These are phyloP conservation scores for Aureobasidium sp. DNA, from an alignment of 2,329 filamentous ascomycete genomes.

Conservation along the genomic window DNA sequence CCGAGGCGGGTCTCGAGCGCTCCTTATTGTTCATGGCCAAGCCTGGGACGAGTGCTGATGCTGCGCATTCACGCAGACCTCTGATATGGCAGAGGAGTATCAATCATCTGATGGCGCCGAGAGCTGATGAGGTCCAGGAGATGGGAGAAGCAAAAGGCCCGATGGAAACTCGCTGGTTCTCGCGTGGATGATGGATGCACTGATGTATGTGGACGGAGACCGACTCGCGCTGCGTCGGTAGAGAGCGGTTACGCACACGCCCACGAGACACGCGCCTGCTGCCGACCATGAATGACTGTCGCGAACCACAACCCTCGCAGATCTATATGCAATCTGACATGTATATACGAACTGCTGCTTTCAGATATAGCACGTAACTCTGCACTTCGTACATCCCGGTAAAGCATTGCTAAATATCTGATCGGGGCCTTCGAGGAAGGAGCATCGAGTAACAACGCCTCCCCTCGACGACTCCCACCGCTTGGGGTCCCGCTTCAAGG, in stretches of 20 bases:
- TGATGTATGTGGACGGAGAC: conserved; percentile 25
- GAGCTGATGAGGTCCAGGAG: background rate
- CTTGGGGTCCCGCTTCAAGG: background rate
- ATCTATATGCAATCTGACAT: background rate
- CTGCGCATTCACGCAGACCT: conserved; percentile 13
- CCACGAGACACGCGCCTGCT: background rate
- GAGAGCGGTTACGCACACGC: background rate
- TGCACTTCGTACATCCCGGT: background rate
- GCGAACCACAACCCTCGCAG: background rate
- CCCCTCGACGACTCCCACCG: background rate
- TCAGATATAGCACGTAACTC: background rate
- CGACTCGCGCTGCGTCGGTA: background rate
- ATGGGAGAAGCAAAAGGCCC: background rate
- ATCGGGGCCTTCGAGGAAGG: background rate
- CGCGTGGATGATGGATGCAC: conserved; percentile 19
- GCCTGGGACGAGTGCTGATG: conserved; percentile 9
- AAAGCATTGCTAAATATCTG: background rate
- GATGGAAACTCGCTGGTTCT: conserved; percentile 12
- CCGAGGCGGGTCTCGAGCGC: conserved; percentile 12
- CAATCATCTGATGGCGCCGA: conserved; percentile 8
- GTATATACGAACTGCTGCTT: too few relatives aligned
- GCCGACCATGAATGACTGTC: background rate
- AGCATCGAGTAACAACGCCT: background rate
- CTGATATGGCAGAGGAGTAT: conserved; percentile 1
- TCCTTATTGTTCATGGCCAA: conserved; percentile 16